Conservation (phyloP, 2,329 filamentous ascomycete genomes). For the Dothidotthia symphoricarpi region DNA sequence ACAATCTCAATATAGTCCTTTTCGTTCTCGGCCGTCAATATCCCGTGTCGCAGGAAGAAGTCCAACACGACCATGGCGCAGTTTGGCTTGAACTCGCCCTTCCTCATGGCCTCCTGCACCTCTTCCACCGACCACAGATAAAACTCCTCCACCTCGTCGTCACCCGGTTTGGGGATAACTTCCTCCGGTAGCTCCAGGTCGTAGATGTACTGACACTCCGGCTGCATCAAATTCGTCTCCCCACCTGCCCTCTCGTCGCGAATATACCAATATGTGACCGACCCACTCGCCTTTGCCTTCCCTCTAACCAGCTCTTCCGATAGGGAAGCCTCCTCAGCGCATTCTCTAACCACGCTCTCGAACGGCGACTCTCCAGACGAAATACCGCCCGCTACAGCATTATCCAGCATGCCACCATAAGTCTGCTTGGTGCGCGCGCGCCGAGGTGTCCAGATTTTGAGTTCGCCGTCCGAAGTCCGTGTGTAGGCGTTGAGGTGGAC, state of each 20-base stretch:
- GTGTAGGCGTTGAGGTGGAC: constrained; percentile 46
- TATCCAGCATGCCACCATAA: constrained; percentile 90
- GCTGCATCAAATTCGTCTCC: constrained; percentile 78
- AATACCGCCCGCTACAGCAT: constrained; percentile 85
- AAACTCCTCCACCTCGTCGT: constrained; percentile 88
- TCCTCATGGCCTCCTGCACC: constrained; percentile 65
- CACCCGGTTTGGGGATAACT: constrained; percentile 71
- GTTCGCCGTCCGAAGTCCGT: constrained; percentile 49
- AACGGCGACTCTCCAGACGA: constrained; percentile 76
- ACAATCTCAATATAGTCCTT: constrained; percentile 73
- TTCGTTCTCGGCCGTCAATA: constrained; percentile 78
- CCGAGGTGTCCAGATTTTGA: constrained; percentile 82
- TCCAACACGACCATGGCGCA: constrained; percentile 81
- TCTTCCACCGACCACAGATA: constrained; percentile 74
- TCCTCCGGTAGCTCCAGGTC: constrained; percentile 74
- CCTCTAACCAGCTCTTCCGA: constrained; percentile 66
- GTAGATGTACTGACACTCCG: constrained; percentile 89
- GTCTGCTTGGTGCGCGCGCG: constrained; percentile 77
- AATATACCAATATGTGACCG: constrained; percentile 81
- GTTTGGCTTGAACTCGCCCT: constrained; percentile 87
- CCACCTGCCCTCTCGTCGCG: constrained; percentile 74
- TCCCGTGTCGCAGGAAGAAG: constrained; percentile 83
- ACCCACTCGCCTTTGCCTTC: constrained; percentile 60
- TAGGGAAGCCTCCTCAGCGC: constrained; percentile 83
- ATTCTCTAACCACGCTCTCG: constrained; percentile 81